A percentile compares a stretch with the other conserved stretches of the same genome.
Evolutionary conservation across 164 flowering plant genomes (phyloP).

Genomic region (Stephania cephalantha): DNA sequence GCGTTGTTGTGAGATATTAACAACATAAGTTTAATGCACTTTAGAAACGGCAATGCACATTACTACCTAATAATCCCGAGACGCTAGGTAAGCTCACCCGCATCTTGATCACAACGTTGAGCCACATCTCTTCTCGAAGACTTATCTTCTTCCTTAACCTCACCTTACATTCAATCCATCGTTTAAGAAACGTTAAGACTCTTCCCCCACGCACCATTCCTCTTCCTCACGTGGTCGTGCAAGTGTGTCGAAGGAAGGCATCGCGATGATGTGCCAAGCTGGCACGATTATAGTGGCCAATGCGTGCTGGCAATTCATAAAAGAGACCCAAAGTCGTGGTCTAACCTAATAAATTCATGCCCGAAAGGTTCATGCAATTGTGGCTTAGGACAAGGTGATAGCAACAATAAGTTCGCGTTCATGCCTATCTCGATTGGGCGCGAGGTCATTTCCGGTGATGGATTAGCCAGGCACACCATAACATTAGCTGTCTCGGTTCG

Average conservation of each 20-base stretch:
- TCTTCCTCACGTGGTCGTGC: not conserved
- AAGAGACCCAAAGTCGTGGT: not conserved
- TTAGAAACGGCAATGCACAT: not conserved
- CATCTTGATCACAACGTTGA: not conserved
- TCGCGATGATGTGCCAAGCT: not conserved
- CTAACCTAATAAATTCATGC: not conserved
- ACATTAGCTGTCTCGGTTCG: not conserved
- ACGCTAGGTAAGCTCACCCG: too few relatives aligned
- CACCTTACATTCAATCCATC: not conserved
- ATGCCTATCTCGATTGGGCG: not conserved
- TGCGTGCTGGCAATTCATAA: not conserved
- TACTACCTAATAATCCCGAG: not conserved
- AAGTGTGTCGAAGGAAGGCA: not conserved
- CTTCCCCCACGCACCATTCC: not conserved
- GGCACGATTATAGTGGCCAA: constrained; percentile 2
- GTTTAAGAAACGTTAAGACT: not conserved
- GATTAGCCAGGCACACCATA: not conserved
- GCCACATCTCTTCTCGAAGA: not conserved
- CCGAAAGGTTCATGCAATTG: not conserved
- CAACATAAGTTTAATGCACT: too few relatives aligned
- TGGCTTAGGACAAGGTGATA: not conserved
- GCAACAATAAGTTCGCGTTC: not conserved
- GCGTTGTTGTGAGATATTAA: too few relatives aligned
- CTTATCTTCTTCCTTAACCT: not conserved
- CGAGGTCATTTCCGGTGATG: not conserved